phyloP scores from a whole-genome alignment of 1,139 yeast genomes.

The Suhomyces anneliseae region DNA sequence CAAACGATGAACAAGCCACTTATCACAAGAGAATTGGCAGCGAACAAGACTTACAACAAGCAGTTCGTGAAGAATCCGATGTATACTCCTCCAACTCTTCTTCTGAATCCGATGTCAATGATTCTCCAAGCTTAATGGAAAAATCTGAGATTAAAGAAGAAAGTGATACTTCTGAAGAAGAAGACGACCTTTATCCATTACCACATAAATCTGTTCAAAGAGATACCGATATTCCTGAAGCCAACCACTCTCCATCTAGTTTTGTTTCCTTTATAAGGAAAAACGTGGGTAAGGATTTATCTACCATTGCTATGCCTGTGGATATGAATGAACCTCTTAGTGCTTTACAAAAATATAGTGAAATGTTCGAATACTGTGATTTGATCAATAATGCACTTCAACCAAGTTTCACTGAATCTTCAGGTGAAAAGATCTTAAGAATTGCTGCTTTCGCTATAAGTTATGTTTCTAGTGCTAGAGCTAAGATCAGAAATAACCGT shows the following conservation, averaged over 20 bases:
- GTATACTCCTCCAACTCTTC: constrained; percentile 14
- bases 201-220: constrained; percentile 55
- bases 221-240: constrained; percentile 58
- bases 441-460: constrained; percentile 85
- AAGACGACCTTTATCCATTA: constrained; percentile 59
- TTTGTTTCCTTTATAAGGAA: constrained; percentile 76
- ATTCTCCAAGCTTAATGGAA: background rate
- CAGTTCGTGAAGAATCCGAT: constrained; percentile 2
- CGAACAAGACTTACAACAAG: background rate
- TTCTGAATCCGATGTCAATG: constrained; percentile 9
- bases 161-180: constrained; percentile 15
- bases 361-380: constrained; percentile 72
- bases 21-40: constrained; percentile 12
- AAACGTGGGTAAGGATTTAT: constrained; percentile 87
- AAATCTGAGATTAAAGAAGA: background rate
- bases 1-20: constrained; percentile 15
- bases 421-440: constrained; percentile 62
- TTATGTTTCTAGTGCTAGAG: constrained; percentile 65
- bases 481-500: constrained; percentile 71
- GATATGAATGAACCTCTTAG: constrained; percentile 90
- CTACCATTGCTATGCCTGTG: constrained; percentile 91
- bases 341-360: constrained; percentile 75
- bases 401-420: constrained; percentile 33
- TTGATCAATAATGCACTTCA: constrained; percentile 63
- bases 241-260: constrained; percentile 76